A percentile compares a stretch with the other conserved stretches of the same genome.
Conservation (phyloP, 768 basidiomycete genomes). For the Termitomyces sp. region DNA sequence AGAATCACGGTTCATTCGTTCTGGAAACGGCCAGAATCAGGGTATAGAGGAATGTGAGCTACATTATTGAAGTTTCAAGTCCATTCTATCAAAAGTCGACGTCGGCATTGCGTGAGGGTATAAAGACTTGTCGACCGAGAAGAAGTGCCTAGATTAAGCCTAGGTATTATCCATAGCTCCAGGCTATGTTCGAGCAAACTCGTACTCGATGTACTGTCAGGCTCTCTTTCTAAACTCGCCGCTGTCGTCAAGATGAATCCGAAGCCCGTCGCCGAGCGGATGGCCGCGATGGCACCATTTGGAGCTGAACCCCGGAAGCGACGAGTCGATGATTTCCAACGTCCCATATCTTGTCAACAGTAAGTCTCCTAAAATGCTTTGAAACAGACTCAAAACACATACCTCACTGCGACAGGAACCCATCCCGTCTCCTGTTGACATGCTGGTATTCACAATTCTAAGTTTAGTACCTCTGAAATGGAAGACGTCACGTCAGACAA, state of each 20-base stretch:
- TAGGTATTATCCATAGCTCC: no score
- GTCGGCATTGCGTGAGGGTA: not conserved
- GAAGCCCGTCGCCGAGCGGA: not conserved
- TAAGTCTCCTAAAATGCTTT: not conserved
- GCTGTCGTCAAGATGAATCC: not conserved
- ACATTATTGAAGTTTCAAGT: not conserved
- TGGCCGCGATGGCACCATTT: slow-evolving; percentile 29
- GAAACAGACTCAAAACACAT: not conserved
- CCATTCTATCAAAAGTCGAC: not conserved
- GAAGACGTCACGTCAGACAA: not conserved
- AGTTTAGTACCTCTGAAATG: slow-evolving; percentile 38
- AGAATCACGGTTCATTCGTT: not conserved
- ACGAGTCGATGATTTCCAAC: slow-evolving; percentile 30
- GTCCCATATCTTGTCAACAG: slow-evolving; percentile 36
- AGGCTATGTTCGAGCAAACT: not conserved
- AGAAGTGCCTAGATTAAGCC: not conserved
- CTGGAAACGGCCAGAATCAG: not conserved
- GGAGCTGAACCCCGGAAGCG: slow-evolving; percentile 38
- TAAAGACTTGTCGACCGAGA: not conserved
- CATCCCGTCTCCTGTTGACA: slow-evolving; percentile 23
- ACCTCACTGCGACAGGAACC: slow-evolving; percentile 40
- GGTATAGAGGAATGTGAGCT: not conserved
- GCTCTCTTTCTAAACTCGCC: not conserved
- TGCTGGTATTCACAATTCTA: slow-evolving; percentile 36
- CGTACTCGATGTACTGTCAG: not conserved